Base-by-base conservation (phyloP, 2,329 filamentous ascomycete genomes). In the Aspergillus melleus region DNA sequence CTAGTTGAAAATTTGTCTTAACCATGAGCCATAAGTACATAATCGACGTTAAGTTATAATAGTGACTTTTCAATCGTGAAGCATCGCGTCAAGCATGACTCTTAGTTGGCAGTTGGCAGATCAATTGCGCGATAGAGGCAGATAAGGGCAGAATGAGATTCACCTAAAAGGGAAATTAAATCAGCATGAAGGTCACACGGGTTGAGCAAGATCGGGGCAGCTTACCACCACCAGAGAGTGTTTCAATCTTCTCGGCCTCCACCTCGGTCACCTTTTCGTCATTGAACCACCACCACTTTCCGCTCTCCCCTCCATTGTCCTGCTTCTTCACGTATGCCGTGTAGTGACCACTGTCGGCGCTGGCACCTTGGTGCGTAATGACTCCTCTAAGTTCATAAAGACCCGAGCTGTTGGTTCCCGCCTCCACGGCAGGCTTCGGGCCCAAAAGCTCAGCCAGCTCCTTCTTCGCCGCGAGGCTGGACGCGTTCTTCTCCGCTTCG, bases 201-300 rank as follows among this genome's bases (percentile, higher is more conserved):
- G n/a, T 8, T 11, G 3, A 29, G 26, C 26, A 29, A 29, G 32
- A 12, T 29, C 11, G 10, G 64, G 59, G 50, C 19, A 2, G 72
- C 83, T 76, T 76, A 86, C 92, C 94, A 71, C 96, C 95, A 60
- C 95, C 96, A 54, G 92, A 86, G 54, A 99, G 84, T 3, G 88
- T 90, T 73, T 94, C 90, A 66, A 99, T 96, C 81, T 96, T 95
- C 69, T 98, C 94, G 26, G 86, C 82, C 16, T 91, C 87, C 29
- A 99, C 95, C 80, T 99, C 95, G 14, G 90, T 88, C 36, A 99
- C 95, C 80, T 92, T 96, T 74, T 99, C 94, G 71, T 99, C 95
- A 76, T 99, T 98, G 84, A 99, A 99, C 94, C 95, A 99, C 94
- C 95, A 99, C 95, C 95, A 99, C 70, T 92, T 96, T 67, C 91